Evolutionary conservation across 305 asterid genomes (phyloP).

Genomic region (Stenogyne calaminthoides): DNA sequence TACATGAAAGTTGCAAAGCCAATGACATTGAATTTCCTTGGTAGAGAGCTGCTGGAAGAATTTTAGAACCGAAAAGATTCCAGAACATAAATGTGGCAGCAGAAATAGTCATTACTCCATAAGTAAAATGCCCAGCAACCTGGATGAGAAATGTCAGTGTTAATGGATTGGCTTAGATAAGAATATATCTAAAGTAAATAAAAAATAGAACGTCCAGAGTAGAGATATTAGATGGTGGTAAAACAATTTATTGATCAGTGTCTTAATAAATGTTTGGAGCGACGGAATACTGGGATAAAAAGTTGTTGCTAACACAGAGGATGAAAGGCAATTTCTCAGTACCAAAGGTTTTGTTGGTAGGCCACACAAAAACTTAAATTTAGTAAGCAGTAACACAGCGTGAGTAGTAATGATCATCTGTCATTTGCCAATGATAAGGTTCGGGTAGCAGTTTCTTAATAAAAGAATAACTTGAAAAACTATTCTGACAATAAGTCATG

Average conservation of each 20-base stretch:
- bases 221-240: not conserved
- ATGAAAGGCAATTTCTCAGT: not conserved
- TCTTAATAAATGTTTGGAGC: slow-evolving; percentile 5
- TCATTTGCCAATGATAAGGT: too few relatives aligned
- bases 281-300: slow-evolving; percentile 8
- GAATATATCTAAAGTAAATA: too few relatives aligned
- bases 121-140: slow-evolving; percentile 98
- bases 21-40: slow-evolving; percentile 89
- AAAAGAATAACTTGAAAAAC: not conserved
- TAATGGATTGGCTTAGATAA: slow-evolving; percentile 22
- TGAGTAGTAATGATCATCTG: too few relatives aligned
- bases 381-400: too few relatives aligned
- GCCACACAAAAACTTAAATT: not conserved
- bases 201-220: not conserved
- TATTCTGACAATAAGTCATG: not conserved
- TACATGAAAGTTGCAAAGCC: slow-evolving; percentile 98
- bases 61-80: slow-evolving; percentile 75
- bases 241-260: slow-evolving; percentile 2
- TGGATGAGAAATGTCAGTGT: slow-evolving; percentile 36
- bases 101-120: slow-evolving; percentile 96
- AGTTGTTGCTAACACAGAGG: not conserved
- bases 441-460: not conserved
- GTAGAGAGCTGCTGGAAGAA: slow-evolving; percentile 84
- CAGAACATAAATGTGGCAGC: slow-evolving; percentile 98
- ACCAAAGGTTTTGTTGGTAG: not conserved